A percentile compares a stretch with the other conserved stretches of the same genome.
Evolutionary conservation across 1,284 basidiomycete species (phyloP).

Genomic region (Boletus calvinii): DNA sequence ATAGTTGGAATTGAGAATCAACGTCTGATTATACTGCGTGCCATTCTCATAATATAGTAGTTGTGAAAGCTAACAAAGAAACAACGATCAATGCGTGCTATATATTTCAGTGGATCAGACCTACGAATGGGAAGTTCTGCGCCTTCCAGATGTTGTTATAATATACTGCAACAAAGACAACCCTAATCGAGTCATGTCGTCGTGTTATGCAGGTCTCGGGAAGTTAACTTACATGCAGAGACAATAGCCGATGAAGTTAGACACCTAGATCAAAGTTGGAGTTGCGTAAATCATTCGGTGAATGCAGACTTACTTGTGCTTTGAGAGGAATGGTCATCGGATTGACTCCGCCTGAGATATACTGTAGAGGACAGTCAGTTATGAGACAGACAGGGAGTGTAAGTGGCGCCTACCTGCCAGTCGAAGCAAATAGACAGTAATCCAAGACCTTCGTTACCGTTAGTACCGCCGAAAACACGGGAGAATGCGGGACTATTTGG

Average conservation of each 20-base stretch:
- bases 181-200: constrained; percentile 24
- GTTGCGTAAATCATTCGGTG: not conserved
- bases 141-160: constrained; percentile 51
- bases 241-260: constrained; percentile 45
- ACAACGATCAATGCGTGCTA: not conserved
- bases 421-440: constrained; percentile 54
- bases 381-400: not conserved
- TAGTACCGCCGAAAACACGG: constrained; percentile 57
- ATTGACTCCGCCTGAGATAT: constrained; percentile 44
- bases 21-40: constrained; percentile 44
- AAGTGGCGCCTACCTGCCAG: constrained; percentile 41
- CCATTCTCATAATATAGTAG: constrained; percentile 50
- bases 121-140: constrained; percentile 48
- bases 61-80: constrained; percentile 39
- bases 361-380: constrained; percentile 31
- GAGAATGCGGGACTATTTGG: constrained; percentile 48
- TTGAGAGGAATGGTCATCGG: constrained; percentile 48
- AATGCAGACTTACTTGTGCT: constrained; percentile 35
- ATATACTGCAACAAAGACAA: constrained; percentile 44
- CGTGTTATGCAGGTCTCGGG: not conserved
- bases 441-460: constrained; percentile 58
- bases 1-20: constrained; percentile 48
- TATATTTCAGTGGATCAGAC: not conserved
- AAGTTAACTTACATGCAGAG: constrained; percentile 42
- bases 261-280: constrained; percentile 28